Evolutionary conservation across 2,329 filamentous ascomycete species (phyloP), one percentile per base, ranked within the genome.

Genomic region (Aspergillus quadricinctus): DNA sequence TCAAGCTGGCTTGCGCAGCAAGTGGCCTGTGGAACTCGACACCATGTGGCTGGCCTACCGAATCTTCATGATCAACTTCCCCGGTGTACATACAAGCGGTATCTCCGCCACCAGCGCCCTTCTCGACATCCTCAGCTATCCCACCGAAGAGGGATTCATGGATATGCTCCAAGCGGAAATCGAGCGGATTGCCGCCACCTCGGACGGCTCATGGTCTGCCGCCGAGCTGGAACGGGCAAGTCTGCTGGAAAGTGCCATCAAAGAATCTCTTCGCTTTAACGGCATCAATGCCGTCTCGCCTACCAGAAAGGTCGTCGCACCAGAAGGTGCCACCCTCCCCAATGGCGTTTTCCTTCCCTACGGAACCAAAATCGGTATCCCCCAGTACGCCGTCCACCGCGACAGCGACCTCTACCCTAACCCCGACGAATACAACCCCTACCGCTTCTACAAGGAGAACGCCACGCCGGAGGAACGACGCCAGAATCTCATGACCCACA

Each of bases 41-140:
- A 55, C 57, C 3, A 59, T 59, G 57, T 59, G 57, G 57, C 35
- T 59, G 17, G 55, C 57, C 5, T 59, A 59, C 28, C 28, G 57
- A 11, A 50, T 59, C 45, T 59, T 59, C 46, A 59, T 59, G 57
- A 55, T 59, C 40, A 59, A 59, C 50, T 59, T 59, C 41, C 55
- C 57, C 40, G 57, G 57, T 9, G 57, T 59, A n/a, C 57, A 59
- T 40, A 59, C 57, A 3, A 59, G 55, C 40, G 57, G 55, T 7
- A 56, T 59, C 17, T 59, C 57, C 23, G 55, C 55, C 11, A 55
- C 57, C 29, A 59, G 57, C 35, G 50, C 55, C 14, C 52, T 59
- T 10, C 55, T 59, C 3, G 57, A 59, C 25, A 59, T 59, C 19
- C 27, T 57, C 10, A 59, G 57, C 11, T 48, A 51, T 45, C 41